A percentile compares a stretch with the other conserved stretches of the same genome.
Evolutionary conservation across 208 protist species (phyloP).

Genomic region (Acanthamoeba triangularis): DNA sequence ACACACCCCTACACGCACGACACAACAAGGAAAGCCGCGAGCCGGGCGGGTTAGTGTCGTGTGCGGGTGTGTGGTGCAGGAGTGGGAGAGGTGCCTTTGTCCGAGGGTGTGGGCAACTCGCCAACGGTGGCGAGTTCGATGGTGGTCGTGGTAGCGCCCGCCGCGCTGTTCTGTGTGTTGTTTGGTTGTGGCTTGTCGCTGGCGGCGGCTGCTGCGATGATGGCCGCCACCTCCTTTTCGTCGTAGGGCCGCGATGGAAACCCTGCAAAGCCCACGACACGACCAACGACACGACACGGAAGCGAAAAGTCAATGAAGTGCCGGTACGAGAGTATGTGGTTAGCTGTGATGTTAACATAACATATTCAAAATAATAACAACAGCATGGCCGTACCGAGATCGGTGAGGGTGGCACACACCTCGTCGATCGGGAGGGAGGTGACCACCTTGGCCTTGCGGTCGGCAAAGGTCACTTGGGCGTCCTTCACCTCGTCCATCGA

Average conservation of each 20-base stretch:
- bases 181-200: neutral
- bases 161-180: neutral
- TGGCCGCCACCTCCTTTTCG: neutral
- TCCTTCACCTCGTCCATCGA: constrained; percentile 13
- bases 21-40: neutral
- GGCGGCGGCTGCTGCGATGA: too few relatives aligned
- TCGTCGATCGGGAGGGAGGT: neutral
- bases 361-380: too few relatives aligned
- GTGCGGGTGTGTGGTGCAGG: neutral
- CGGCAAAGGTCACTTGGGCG: constrained; percentile 15
- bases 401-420: constrained; percentile 21
- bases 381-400: neutral
- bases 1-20: neutral
- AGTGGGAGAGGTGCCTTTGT: neutral
- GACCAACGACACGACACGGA: too few relatives aligned
- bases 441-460: constrained; percentile 13
- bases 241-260: neutral
- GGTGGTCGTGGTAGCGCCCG: neutral
- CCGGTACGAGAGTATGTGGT: too few relatives aligned
- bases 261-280: neutral
- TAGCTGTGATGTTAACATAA: too few relatives aligned
- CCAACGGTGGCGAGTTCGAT: neutral
- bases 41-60: neutral
- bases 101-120: neutral
- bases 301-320: too few relatives aligned